Conservation (phyloP, 441 rosid species). For the Codiaeum variegatum region DNA sequence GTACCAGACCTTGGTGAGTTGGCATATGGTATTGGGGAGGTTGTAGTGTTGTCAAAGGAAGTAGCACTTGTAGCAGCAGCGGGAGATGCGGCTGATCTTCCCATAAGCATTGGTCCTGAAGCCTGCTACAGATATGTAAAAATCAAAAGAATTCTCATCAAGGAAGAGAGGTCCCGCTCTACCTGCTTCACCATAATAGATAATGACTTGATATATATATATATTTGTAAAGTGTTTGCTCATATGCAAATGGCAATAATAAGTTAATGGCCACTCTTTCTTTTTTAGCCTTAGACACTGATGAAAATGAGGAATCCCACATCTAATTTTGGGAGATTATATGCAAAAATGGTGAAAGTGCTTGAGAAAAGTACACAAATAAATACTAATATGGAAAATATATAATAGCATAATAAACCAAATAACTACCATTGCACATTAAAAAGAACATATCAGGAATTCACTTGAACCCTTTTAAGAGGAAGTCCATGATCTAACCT, state of each 20-base stretch:
- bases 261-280: not conserved
- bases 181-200: not conserved
- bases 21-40: constrained; percentile 85
- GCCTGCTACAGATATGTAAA: constrained; percentile 36
- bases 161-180: not conserved
- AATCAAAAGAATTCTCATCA: not conserved
- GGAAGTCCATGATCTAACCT: constrained; percentile 44
- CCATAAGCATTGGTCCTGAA: constrained; percentile 68
- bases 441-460: not conserved
- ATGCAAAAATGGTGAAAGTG: not conserved
- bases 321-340: not conserved
- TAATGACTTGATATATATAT: not conserved
- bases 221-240: too few relatives aligned
- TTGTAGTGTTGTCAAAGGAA: constrained; percentile 68
- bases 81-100: constrained; percentile 91
- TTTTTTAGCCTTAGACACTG: not conserved
- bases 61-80: constrained; percentile 48
- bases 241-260: not conserved
- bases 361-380: not conserved
- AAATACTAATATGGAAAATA: not conserved
- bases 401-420: not conserved
- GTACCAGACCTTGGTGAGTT: constrained; percentile 88
- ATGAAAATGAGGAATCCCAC: not conserved
- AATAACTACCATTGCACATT: not conserved
- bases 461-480: not conserved